Evolutionary conservation across 345 rosid species (phyloP).

Genomic region (Sisymbrium altissimum): DNA sequence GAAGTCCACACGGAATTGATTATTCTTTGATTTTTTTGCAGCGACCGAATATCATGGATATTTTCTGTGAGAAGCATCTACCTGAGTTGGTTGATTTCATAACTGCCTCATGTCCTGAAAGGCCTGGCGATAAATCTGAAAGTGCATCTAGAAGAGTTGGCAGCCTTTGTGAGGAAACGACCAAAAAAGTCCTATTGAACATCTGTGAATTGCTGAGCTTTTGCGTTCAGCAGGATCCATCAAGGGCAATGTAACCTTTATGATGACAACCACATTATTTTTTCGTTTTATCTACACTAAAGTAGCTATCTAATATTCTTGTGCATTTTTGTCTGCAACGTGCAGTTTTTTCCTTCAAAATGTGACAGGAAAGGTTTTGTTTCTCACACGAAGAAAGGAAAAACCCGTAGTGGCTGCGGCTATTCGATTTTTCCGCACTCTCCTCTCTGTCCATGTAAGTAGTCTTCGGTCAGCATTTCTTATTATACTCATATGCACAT

Average conservation of each 20-base stretch:
- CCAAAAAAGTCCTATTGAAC: conserved; percentile 71
- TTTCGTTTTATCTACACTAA: not conserved
- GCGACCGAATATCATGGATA: conserved; percentile 64
- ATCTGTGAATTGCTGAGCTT: conserved; percentile 87
- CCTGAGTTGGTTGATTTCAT: conserved; percentile 75
- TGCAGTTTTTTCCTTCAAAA: conserved; percentile 72
- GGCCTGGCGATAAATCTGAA: conserved; percentile 42
- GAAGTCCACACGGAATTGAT: not conserved
- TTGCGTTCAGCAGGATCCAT: conserved; percentile 71
- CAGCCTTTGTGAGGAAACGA: conserved; percentile 45
- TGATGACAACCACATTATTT: not conserved
- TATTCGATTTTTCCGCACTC: conserved; percentile 72
- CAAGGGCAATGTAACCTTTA: conserved; percentile 65
- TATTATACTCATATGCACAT: not conserved
- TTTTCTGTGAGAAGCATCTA: conserved; percentile 85
- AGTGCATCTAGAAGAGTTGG: conserved; percentile 42
- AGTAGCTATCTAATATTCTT: conserved; percentile 4
- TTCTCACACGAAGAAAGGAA: conserved; percentile 70
- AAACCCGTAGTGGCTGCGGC: conserved; percentile 82
- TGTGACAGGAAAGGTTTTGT: conserved; percentile 64
- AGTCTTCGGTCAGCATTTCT: conserved; percentile 4
- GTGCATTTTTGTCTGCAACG: conserved; percentile 44
- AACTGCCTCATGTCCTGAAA: conserved; percentile 59
- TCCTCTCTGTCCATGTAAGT: conserved; percentile 75
- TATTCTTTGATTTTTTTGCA: conserved; percentile 35